These are phyloP conservation scores for Cicer cuneatum DNA, from an alignment of 306 rosid genomes.

Conservation along the genomic window DNA sequence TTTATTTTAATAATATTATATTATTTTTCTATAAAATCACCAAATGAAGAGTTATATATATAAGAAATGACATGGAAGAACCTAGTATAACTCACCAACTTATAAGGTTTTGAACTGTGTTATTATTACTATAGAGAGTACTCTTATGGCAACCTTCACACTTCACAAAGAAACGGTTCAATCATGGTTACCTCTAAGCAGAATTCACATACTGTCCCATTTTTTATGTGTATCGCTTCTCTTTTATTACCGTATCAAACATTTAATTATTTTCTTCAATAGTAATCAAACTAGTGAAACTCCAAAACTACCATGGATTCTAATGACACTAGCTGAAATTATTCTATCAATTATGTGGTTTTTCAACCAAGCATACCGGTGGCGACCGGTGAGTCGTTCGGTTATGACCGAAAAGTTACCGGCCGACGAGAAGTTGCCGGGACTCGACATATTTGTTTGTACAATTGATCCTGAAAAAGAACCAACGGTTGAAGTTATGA, in stretches of 20 bases:
- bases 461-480: constrained; percentile 54
- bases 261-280: not conserved
- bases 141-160: constrained; percentile 22
- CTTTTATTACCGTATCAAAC: constrained; percentile 41
- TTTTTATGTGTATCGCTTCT: not conserved
- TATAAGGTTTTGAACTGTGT: not conserved
- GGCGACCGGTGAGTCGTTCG: constrained; percentile 44
- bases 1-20: no score
- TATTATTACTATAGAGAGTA: not conserved
- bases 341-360: constrained; percentile 39
- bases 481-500: constrained; percentile 53
- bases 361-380: constrained; percentile 46
- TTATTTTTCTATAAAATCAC: no score
- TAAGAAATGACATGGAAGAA: no score
- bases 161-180: constrained; percentile 48
- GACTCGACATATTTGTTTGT: constrained; percentile 57
- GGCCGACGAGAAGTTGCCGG: constrained; percentile 37
- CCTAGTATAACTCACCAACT: no score
- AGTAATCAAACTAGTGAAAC: no score
- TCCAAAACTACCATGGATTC: constrained; percentile 30
- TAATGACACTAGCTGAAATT: constrained; percentile 35
- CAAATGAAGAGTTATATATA: no score
- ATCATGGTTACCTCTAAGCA: constrained; percentile 29
- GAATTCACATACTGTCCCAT: constrained; percentile 37
- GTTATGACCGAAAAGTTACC: constrained; percentile 35